Base-by-base conservation (phyloP, 2,329 filamentous ascomycete genomes). In the Epichloe sibirici region DNA sequence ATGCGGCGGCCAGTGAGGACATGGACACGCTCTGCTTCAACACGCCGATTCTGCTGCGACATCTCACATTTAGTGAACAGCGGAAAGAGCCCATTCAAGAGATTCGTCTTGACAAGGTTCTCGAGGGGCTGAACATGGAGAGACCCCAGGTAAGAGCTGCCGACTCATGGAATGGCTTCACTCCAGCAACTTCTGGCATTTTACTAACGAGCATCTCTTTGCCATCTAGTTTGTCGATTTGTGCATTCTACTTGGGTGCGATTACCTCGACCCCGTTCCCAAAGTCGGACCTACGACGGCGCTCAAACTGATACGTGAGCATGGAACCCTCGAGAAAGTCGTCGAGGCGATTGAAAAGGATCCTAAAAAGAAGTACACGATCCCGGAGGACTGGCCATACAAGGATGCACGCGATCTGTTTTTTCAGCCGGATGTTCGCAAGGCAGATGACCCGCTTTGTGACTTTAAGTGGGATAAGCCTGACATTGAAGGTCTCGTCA, bases 21-120 rank as follows among this genome's bases (percentile, higher is more conserved):
- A 98, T 98, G 93, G 93, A 98, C 65, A 98, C 93, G 0, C 74
- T 98, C 52, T 97, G 91, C 63, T 98, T 98, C 69, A 83, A 96
- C 63, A 79, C 90, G 49, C 93, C 93, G 0, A 90, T 98, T 54
- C 73, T 98, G 46, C 73, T 98, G 57, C 81, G 93, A 48, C 90
- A 98, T 70, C 78, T 98, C 57, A 98, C 93, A 2, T 97, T 96
- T 68, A 94, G 89, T 65, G 93, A 98, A 74, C 90, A 95, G 73
- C 81, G 91, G 57, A 98, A 98, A 71, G 90, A 97, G 67, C 93
- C 93, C 0, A 96, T 98, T 60, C 90, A 94, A 63, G 93, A 98
- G 69, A 95, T 98, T 49, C 84, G 88, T 62, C 72, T 97, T 15
- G 84, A 89, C 62, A 90, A 86, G 67, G 90, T 93, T 4, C 76